phyloP scores from a whole-genome alignment of 192 early-diverging fungal species.

The Coemansia sp. region DNA sequence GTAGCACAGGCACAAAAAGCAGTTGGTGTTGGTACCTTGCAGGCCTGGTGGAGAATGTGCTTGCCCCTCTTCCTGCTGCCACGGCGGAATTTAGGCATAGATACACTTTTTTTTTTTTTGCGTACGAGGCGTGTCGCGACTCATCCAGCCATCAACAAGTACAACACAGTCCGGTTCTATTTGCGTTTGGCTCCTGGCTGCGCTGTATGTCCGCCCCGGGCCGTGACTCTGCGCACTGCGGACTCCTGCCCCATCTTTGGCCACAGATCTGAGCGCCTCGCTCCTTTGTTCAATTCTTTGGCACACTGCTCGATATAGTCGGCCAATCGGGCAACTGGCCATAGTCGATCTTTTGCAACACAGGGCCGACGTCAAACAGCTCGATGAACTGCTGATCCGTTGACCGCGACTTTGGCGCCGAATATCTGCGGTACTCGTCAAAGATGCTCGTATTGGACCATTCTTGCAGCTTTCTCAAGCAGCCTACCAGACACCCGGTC shows the following conservation, averaged over 20 bases:
- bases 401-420: slow-evolving; percentile 79
- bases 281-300: slow-evolving; percentile 3
- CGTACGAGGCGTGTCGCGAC: no score
- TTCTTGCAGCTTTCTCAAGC: slow-evolving; percentile 89
- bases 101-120: no score
- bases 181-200: no score
- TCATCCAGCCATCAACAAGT: no score
- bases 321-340: slow-evolving; percentile 70
- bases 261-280: no score
- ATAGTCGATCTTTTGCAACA: slow-evolving; percentile 65
- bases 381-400: slow-evolving; percentile 91
- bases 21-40: neutral
- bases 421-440: slow-evolving; percentile 95
- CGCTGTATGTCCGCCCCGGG: no score
- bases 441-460: slow-evolving; percentile 98
- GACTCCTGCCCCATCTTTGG: no score
- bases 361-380: slow-evolving; percentile 72
- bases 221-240: no score
- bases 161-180: no score
- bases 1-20: neutral
- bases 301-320: slow-evolving; percentile 36
- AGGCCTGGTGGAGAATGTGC: no score
- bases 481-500: slow-evolving; percentile 96
- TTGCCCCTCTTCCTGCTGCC: no score
- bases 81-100: no score